Base-by-base conservation (phyloP, 805 yeast species). In the Monosporozyma aquatica region DNA sequence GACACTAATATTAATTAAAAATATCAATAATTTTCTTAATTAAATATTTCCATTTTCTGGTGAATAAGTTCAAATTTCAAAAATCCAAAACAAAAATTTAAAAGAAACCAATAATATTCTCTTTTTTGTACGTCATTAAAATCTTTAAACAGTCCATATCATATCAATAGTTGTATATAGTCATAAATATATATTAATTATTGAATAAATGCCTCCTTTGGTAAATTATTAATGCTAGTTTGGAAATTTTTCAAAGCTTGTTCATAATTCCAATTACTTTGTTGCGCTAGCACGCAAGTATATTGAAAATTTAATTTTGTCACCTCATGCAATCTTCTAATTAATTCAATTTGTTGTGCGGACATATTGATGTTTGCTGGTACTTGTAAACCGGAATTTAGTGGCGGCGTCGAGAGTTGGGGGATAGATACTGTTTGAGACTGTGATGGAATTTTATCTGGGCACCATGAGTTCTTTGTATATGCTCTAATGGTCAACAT, bases 241-340 rank as follows among this genome's bases (percentile, higher is more conserved):
- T 77, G 74, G 64, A 90, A 90, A 43, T 84, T 80, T 35, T 70
- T 71, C 11, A 76, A 66, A 22, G 95, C 89, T 41, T 67, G 71
- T 22, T 75, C 78, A 51, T 76, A 80, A 60, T 84, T 82, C 89
- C 94, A 89, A 42, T 75, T 72, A 54, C 95, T 86, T 61, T 87
- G 95, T 58, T 87, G 87, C 44, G 87, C 81, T 30, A 92, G 71
- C 83, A 89, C 76, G 22, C 78, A 65, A 0, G 90, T 84, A 59
- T 79, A 89, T 53, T 84, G 83, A n/a, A 83, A 68, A 50, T 75
- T 87, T 51, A 89, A 68, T 38, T 78, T 76, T 0, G 97, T 89
- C 48, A 82, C 85, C 22, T 72, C 59, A 64, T 82, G 75, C 20
- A 90, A 64, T 53, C 74, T 80, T 18, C 74, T 71, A 14, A 85